Percentiles rank a stretch among this genome's conserved stretches.
phyloP scores from a whole-genome alignment of 2,329 filamentous ascomycete genomes.

The Ilyonectria sp. region DNA sequence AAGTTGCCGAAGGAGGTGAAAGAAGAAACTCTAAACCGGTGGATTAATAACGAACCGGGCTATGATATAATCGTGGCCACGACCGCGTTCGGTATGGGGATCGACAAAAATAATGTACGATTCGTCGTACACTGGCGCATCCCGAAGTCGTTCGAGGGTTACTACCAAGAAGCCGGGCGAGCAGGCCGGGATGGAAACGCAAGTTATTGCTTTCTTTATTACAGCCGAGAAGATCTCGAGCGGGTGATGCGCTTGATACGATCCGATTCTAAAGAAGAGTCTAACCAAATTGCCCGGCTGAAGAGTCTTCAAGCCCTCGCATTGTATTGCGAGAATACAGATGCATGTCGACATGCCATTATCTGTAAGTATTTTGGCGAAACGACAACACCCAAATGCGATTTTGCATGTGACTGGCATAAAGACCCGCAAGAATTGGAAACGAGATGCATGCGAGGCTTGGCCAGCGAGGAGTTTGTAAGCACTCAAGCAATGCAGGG shows the following conservation, averaged over 20 bases:
- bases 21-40: slow-evolving; percentile 78
- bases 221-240: slow-evolving; percentile 89
- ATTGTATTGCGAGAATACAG: slow-evolving; percentile 85
- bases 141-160: slow-evolving; percentile 94
- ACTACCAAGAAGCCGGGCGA: slow-evolving; percentile 95
- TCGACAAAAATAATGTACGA: slow-evolving; percentile 94
- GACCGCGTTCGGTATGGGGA: slow-evolving; percentile 97
- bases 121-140: slow-evolving; percentile 97
- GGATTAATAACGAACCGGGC: slow-evolving; percentile 80
- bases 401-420: slow-evolving; percentile 85
- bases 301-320: slow-evolving; percentile 79
- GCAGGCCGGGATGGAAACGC: slow-evolving; percentile 93
- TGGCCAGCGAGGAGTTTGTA: slow-evolving; percentile 75
- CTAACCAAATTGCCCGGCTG: slow-evolving; percentile 66
- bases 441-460: slow-evolving; percentile 67
- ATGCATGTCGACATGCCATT: slow-evolving; percentile 80
- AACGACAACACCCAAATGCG: slow-evolving; percentile 69
- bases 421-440: slow-evolving; percentile 75
- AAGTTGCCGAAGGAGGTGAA: slow-evolving; percentile 78
- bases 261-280: slow-evolving; percentile 59
- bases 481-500: slow-evolving; percentile 74
- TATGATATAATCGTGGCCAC: slow-evolving; percentile 97
- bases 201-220: slow-evolving; percentile 90
- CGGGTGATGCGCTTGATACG: slow-evolving; percentile 74
- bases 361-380: slow-evolving; percentile 88